Evolutionary conservation across 2,329 filamentous ascomycete genomes (phyloP), one percentile per base, ranked within the genome.

Genomic region (Pestalotiopsis sp.): DNA sequence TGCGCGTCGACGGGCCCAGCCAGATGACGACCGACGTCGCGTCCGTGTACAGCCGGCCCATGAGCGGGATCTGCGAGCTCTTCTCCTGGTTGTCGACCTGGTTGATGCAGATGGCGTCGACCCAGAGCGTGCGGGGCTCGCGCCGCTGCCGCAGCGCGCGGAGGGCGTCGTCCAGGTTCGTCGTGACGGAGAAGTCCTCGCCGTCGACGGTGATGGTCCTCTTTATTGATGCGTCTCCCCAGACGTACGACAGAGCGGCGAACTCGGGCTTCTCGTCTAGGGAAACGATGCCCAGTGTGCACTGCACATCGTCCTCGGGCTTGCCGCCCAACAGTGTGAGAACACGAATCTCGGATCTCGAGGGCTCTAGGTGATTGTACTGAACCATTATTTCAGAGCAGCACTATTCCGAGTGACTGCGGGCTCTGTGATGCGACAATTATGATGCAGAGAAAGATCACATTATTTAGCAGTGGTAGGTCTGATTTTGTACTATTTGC

Each of bases 41-140:
- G 20, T 25, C 23, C 23, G 23, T 23, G 27, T 59, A 59, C 13
- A 59, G 23, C 27, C 27, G 23, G 9, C 57, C 14, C 70, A 73
- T 72, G 36, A 62, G 67, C 14, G 68, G 64, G n/a, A 72, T 58
- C 38, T 74, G 68, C 3, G 57, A 67, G 25, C 64, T 68, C 23
- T 68, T 57, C 38, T 74, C 70, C 11, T 45, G 60, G 17, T 57
- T 49, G 39, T 70, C 68, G 5, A 23, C 67, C 39, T 72, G 69
- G 68, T 70, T 71, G 45, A 72, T 74, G 61, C 73, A 75, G 61
- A 74, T 45, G 45, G 67, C 72, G 64, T 73, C 70, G 25, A 72
- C 68, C 70, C 69, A 71, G 11, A 71, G 69, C 41, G 52, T 68
- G 27, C 71, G 57, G n/a, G 73, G 68, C 3, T 65, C 67, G 14